A percentile compares a stretch with the other conserved stretches of the same genome.
These are phyloP conservation scores for Triticum dicoccoides DNA, from an alignment of 176 grass and related monocot species.

Conservation along the genomic window DNA sequence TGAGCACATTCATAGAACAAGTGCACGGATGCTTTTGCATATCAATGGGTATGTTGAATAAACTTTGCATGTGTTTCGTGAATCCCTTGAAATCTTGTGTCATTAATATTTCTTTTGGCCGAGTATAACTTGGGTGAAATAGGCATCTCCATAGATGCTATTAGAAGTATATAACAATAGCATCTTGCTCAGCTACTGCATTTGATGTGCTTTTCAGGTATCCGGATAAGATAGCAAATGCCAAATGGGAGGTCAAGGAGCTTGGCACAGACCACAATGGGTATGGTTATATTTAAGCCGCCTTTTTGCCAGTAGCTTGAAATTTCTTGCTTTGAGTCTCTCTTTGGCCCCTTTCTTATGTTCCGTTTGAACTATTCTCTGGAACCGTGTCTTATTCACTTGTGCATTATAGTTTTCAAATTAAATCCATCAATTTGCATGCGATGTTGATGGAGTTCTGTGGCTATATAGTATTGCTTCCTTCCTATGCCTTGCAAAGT, in stretches of 20 bases:
- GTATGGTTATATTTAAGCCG: slow-evolving; percentile 52
- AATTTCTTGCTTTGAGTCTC: slow-evolving; percentile 3
- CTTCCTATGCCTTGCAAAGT: slow-evolving; percentile 1
- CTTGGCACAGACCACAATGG: slow-evolving; percentile 99
- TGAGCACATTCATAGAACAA: slow-evolving; percentile 89
- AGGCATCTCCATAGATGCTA: slow-evolving; percentile 22
- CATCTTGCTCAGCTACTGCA: slow-evolving; percentile 22
- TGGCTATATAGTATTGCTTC: slow-evolving; percentile 2
- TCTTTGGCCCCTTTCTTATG: neutral
- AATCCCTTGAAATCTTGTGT: neutral
- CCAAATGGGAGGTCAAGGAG: slow-evolving; percentile 99
- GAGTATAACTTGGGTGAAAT: neutral
- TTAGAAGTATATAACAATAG: neutral
- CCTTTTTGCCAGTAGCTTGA: slow-evolving; percentile 17
- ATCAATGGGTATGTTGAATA: slow-evolving; percentile 76
- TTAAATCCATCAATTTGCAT: slow-evolving; percentile 20
- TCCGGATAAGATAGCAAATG: slow-evolving; percentile 93
- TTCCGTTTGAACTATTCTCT: slow-evolving; percentile 10
- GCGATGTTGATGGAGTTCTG: neutral
- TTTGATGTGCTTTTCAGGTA: slow-evolving; percentile 60
- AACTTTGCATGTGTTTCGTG: neutral
- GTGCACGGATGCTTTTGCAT: slow-evolving; percentile 93
- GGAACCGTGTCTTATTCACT: neutral
- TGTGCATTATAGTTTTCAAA: slow-evolving; percentile 17
- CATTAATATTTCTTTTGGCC: neutral